A percentile compares a stretch with the other conserved stretches of the same genome.
Evolutionary conservation across 169 alveolate species (phyloP).

Genomic region (Plasmodium malariae): DNA sequence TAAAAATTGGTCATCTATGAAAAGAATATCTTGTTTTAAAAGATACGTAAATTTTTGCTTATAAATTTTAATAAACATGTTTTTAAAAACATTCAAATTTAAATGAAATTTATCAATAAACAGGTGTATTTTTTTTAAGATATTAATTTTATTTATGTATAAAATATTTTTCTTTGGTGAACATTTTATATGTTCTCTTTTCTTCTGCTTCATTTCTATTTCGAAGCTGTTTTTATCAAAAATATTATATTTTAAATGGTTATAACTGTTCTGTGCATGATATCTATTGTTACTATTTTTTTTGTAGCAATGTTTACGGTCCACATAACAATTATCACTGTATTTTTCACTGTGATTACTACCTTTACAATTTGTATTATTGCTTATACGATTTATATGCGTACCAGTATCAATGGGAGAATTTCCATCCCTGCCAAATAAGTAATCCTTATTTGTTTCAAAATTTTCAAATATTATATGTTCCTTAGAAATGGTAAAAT

Average conservation of each 20-base stretch:
- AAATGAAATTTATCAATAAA: slow-evolving; percentile 43
- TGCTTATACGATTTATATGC: neutral
- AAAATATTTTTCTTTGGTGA: slow-evolving; percentile 5
- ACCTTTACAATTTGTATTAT: neutral
- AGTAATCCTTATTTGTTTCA: neutral
- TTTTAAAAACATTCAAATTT: slow-evolving; percentile 54
- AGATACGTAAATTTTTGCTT: slow-evolving; percentile 33
- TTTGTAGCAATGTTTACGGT: too few species aligned
- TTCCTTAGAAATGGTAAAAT: slow-evolving; percentile 11
- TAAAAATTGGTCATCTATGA: slow-evolving; percentile 54
- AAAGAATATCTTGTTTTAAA: slow-evolving; percentile 35
- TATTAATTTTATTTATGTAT: slow-evolving; percentile 41
- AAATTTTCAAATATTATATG: slow-evolving; percentile 26
- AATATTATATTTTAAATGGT: too few species aligned
- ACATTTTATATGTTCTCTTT: neutral
- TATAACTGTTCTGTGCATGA: too few species aligned
- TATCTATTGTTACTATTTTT: too few species aligned
- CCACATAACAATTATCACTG: too few species aligned
- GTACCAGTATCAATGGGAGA: neutral
- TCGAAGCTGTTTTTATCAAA: too few species aligned
- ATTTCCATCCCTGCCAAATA: neutral
- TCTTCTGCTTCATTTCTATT: neutral
- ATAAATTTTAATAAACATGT: slow-evolving; percentile 55
- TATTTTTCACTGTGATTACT: neutral
- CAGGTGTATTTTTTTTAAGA: slow-evolving; percentile 36